Evolutionary conservation across 1,139 yeast genomes (phyloP), one percentile per base, ranked within the genome.

Genomic region (Lodderomyces pseudojiufengensis): DNA sequence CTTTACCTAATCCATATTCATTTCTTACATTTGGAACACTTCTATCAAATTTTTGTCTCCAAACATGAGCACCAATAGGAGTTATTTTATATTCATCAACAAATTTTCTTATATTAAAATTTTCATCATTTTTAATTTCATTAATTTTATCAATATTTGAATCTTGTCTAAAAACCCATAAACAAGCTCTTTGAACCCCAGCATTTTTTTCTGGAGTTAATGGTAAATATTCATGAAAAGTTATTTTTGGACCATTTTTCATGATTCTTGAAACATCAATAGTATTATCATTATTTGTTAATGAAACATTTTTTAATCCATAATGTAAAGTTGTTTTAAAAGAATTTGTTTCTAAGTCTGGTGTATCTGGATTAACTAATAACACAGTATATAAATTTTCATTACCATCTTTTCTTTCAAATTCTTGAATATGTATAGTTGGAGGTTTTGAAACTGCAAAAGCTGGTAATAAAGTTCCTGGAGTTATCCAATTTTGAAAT

Each of bases 141-240:
- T 27, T 5, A 20, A 11, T 14, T 37, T 39, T 42, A 8, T 36
- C 38, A 5, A 53, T 36, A 32, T 44, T 46, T 8, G 48, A 49
- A 3, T 50, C 39, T 60, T 92, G 97, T 61, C 88, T 79, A 61
- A 88, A 84, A 3, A 87, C 95, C 95, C 97, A 88, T 33, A 87
- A 78, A 40, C 87, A 80, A 39, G 84, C 82, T 60, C 98, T 78
- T 61, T 92, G 97, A 24, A 68, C 67, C 22, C 84, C 84, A 6
- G 84, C 72, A 57, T 94, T 92, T 63, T 85, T 85, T 55, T 90
- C 97, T 10, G 97, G 96, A 25, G 78, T 76, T 36, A 96, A 87
- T 18, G 98, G 97, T 27, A 71, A 55, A 55, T 87, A 92, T n/a
- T 75, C 70, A 35, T 70, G 63, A 45, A 84, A 65, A 32, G 74